A percentile compares a stretch with the other conserved stretches of the same genome.
Conservation (phyloP, 768 basidiomycete species). For the Russula lepida region DNA sequence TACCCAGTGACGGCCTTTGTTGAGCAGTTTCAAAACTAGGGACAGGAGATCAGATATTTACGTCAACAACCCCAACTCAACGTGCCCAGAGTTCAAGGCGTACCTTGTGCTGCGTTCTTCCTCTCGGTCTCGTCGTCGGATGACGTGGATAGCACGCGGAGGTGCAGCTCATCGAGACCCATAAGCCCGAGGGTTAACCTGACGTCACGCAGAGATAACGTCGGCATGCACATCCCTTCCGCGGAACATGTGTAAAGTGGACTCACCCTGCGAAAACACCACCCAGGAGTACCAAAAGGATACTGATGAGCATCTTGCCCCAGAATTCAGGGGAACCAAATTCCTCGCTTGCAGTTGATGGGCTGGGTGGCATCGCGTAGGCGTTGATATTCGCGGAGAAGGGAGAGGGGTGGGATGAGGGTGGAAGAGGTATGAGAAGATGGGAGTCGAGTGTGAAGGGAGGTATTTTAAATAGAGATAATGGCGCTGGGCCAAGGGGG, state of each 20-base stretch:
- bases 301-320: conserved; percentile 61
- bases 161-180: conserved; percentile 88
- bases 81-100: background rate
- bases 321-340: conserved; percentile 60
- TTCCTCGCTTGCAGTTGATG: conserved; percentile 22
- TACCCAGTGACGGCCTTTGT: conserved; percentile 67
- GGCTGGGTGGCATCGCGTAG: background rate
- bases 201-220: background rate
- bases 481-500: background rate
- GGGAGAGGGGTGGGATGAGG: background rate
- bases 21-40: conserved; percentile 41
- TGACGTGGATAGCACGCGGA: conserved; percentile 75
- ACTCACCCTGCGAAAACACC: conserved; percentile 89
- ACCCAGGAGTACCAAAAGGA: conserved; percentile 66
- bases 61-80: background rate
- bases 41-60: background rate
- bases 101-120: conserved; percentile 63
- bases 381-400: background rate
- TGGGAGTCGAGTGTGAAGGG: background rate
- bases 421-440: conserved; percentile 3
- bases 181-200: conserved; percentile 88
- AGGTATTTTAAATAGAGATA: background rate
- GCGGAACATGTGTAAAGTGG: too few species aligned
- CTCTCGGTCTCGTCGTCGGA: conserved; percentile 68
- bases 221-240: background rate